Evolutionary conservation across 1,139 yeast species (phyloP), one percentile per base, ranked within the genome.

Genomic region (Eremothecium sinecaudum): DNA sequence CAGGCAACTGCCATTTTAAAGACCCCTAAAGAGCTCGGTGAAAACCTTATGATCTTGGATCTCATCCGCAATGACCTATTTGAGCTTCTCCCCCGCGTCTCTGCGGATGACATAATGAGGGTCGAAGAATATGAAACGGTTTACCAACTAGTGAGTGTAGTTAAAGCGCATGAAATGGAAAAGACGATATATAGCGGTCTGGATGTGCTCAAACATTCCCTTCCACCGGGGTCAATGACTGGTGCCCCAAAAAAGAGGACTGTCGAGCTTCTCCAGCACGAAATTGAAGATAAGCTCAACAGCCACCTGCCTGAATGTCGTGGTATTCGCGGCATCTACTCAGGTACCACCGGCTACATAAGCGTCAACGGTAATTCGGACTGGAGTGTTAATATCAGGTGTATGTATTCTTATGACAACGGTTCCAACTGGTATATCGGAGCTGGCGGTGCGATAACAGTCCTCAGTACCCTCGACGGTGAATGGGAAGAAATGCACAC

Each of bases 161-260:
- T 92, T 21, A 71, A 67, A 36, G 97, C 96, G 1, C 57, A 64
- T 17, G 63, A 78, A 5, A 37, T 54, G 18, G 43, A 28, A 18
- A 14, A 33, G 2, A 42, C 50, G 12, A 44, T 58, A 9, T 78
- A 70, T 48, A 64, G 69, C 18, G 98, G 97, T 0, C 65, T 86
- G 26, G 97, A 90, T 53, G 65, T 87, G 4, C 65, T 90, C 13
- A 71, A 75, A 16, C 75, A 75, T 39, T 76, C 95, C 0, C 63
- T 92, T 23, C 98, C 99, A 2, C 96, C 99, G 0, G 99, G 99
- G 0, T 87, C 97, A 2, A 92, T 92, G 99, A 92, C 99, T 0
- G 99, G 99, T 3, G 98, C 99, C 0, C 99, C 99, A 1, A 92
- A 92, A 61, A 81, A 79, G 50, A 69, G 95, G 38, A 83, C 96